Percentiles rank a stretch among this genome's conserved stretches.
Evolutionary conservation across 73 alveolate genomes (phyloP).

Genomic region (Paramecium sexaurelia): DNA sequence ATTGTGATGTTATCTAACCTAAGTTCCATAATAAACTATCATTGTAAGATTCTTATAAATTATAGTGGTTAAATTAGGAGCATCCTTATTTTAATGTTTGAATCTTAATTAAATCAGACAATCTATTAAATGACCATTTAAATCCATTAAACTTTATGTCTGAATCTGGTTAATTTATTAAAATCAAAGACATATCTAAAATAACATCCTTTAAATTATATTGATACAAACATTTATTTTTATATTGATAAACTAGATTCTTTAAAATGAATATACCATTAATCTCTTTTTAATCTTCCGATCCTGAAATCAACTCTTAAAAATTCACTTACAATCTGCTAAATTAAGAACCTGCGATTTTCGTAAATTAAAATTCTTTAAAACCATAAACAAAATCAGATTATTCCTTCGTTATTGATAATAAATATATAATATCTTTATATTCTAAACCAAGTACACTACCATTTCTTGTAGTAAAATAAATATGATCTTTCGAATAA

Average conservation of each 20-base stretch:
- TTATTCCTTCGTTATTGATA: neutral
- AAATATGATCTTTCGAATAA: neutral
- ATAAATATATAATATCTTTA: neutral
- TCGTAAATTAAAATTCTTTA: conserved; percentile 28
- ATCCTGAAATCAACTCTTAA: neutral
- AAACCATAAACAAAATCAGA: conserved; percentile 50
- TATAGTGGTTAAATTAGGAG: neutral
- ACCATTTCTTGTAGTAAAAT: neutral
- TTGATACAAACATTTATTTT: neutral
- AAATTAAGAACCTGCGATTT: conserved; percentile 32
- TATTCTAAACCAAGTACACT: neutral
- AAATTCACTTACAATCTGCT: neutral
- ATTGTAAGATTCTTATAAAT: neutral
- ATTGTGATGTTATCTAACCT: neutral
- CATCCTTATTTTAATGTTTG: neutral
- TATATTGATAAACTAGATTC: neutral
- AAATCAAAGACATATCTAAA: neutral
- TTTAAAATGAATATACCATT: neutral
- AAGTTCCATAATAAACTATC: neutral
- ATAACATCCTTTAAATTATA: neutral
- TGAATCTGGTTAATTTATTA: neutral
- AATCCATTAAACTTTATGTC: neutral
- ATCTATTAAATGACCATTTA: neutral
- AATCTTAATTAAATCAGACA: neutral
- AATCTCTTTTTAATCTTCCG: neutral